Evolutionary conservation across 108 stramenopile genomes (phyloP).

Genomic region (Fistulifera solaris): DNA sequence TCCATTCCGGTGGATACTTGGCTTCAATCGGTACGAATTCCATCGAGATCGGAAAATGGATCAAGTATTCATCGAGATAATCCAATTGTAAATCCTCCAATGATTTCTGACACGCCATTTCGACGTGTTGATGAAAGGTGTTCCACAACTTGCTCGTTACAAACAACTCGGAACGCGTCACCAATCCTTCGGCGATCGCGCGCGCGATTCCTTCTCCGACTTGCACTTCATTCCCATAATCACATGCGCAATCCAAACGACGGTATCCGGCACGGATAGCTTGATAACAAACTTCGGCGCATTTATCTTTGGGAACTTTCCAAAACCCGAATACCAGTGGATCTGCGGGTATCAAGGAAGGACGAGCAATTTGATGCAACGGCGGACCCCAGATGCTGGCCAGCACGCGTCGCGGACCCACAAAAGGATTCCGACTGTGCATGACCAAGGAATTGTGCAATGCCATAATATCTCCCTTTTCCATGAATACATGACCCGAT

Average conservation of each 20-base stretch:
- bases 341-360: slow-evolving; percentile 18
- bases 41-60: slow-evolving; percentile 91
- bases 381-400: slow-evolving; percentile 48
- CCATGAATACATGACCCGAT: slow-evolving; percentile 64
- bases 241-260: slow-evolving; percentile 90
- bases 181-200: slow-evolving; percentile 66
- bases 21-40: slow-evolving; percentile 77
- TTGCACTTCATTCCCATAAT: slow-evolving; percentile 90
- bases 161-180: slow-evolving; percentile 74
- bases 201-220: slow-evolving; percentile 79
- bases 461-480: slow-evolving; percentile 64
- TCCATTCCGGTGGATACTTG: slow-evolving; percentile 94
- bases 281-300: slow-evolving; percentile 53
- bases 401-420: slow-evolving; percentile 42
- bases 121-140: slow-evolving; percentile 90
- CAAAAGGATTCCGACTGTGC: slow-evolving; percentile 71
- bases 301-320: slow-evolving; percentile 56
- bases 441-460: slow-evolving; percentile 73
- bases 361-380: background rate
- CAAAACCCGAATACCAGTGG: slow-evolving; percentile 82
- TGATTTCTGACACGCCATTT: slow-evolving; percentile 47
- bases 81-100: slow-evolving; percentile 75
- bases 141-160: slow-evolving; percentile 92
- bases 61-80: slow-evolving; percentile 89
- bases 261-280: slow-evolving; percentile 80